These are phyloP conservation scores for Paraconiothyrium brasiliense DNA, from an alignment of 2,329 filamentous ascomycete genomes.

Conservation along the genomic window DNA sequence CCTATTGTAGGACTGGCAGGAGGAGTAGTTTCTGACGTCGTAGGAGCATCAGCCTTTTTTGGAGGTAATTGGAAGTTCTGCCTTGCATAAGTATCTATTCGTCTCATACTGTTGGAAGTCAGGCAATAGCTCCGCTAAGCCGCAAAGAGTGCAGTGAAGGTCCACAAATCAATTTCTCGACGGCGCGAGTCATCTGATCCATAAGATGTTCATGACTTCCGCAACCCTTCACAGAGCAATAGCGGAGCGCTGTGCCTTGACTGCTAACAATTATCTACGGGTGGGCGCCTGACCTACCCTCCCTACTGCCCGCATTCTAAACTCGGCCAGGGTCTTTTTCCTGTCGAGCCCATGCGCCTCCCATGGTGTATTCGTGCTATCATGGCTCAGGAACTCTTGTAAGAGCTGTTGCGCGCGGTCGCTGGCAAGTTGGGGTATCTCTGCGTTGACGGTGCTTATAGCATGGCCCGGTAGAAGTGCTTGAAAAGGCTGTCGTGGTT, in stretches of 20 bases:
- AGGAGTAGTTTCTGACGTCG: slow-evolving; percentile 61
- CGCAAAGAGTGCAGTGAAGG: not conserved
- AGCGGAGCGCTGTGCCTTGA: not conserved
- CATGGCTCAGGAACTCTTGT: slow-evolving; percentile 70
- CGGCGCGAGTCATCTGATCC: not conserved
- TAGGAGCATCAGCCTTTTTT: slow-evolving; percentile 68
- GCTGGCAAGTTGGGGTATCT: slow-evolving; percentile 72
- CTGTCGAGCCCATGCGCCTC: slow-evolving; percentile 63
- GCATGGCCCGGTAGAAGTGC: slow-evolving; percentile 53
- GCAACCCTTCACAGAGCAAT: not conserved
- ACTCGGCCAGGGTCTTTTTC: slow-evolving; percentile 61
- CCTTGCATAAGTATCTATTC: slow-evolving; percentile 33
- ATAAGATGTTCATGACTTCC: not conserved
- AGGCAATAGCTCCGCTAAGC: slow-evolving; percentile 6
- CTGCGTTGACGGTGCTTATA: slow-evolving; percentile 72
- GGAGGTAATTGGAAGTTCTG: slow-evolving; percentile 67
- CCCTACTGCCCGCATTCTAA: slow-evolving; percentile 77
- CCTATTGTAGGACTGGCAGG: slow-evolving; percentile 62
- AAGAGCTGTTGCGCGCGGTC: slow-evolving; percentile 72
- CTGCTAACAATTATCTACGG: slow-evolving; percentile 11
- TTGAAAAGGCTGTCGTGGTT: slow-evolving; percentile 57
- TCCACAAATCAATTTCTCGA: not conserved
- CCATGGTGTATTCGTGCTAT: slow-evolving; percentile 74
- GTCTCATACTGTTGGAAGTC: slow-evolving; percentile 20
- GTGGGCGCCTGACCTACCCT: slow-evolving; percentile 73